Evolutionary conservation across 2,329 filamentous ascomycete species (phyloP).

Genomic region (Phaeosphaeria sp.): DNA sequence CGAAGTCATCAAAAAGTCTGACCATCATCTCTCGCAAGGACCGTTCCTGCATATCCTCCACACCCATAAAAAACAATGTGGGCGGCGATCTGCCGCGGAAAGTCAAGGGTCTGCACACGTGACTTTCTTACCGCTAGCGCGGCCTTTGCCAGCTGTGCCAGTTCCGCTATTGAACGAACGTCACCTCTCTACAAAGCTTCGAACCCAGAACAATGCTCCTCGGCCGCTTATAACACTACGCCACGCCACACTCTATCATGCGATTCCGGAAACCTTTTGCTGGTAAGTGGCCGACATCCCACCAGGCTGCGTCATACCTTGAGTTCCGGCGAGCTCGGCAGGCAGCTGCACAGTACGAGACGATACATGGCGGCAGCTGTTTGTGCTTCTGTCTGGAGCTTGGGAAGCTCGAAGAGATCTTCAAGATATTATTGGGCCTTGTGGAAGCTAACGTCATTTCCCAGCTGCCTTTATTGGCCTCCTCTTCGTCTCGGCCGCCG

Average conservation of each 20-base stretch:
- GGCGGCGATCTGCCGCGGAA: neutral
- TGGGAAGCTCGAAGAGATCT: neutral
- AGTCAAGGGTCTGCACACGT: constrained; percentile 5
- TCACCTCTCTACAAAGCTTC: neutral
- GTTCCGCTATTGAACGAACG: constrained; percentile 2
- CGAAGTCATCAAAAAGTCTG: neutral
- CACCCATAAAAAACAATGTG: constrained; percentile 2
- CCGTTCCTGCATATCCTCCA: constrained; percentile 5
- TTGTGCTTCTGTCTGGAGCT: neutral
- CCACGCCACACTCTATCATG: constrained; percentile 58
- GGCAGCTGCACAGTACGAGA: neutral
- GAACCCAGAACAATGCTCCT: constrained; percentile 12
- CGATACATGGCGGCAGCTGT: neutral
- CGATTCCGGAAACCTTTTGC: constrained; percentile 89
- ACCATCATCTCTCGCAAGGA: neutral
- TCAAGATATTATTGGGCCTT: constrained; percentile 3
- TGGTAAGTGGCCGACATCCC: constrained; percentile 63
- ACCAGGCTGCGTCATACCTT: constrained; percentile 3
- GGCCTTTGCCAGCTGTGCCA: neutral
- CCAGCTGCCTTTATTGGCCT: constrained; percentile 63
- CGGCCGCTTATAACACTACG: constrained; percentile 15
- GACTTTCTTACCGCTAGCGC: constrained; percentile 1
- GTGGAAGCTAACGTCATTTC: constrained; percentile 8
- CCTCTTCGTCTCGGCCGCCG: constrained; percentile 69
- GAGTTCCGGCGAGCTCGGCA: constrained; percentile 3